Evolutionary conservation across 768 basidiomycete species (phyloP), one percentile per base, ranked within the genome.

Genomic region (Boletus rubroflammeus): DNA sequence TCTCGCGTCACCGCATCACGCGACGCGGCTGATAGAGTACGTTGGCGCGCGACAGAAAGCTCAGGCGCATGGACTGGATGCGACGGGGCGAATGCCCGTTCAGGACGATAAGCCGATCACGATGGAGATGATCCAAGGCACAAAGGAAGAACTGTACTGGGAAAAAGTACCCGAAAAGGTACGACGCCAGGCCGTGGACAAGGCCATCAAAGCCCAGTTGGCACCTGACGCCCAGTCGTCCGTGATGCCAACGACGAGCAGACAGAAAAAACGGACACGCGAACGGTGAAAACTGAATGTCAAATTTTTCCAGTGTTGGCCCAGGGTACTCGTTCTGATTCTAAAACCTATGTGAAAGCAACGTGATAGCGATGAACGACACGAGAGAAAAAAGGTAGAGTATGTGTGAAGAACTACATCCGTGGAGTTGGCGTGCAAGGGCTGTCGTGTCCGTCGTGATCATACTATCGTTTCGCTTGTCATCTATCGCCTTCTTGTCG

Each of bases 141-240:
- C 72, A 66, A 75, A 78, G 53, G 90, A 90, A 60, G 81, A 78
- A 53, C 50, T 92, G 35, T 92, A 92, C 61, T 92, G 90, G 90
- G 79, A 83, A 51, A 85, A 85, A 55, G 83, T 92, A 0, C 90
- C 90, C 0, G 82, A 85, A 62, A 90, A 86, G 64, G 76, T 90
- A 25, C 74, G 83, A 15, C 67, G 72, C 45, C 78, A 81, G 59
- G 88, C 90, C 0, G 79, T 88, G 38, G 75, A 75, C 40, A 81
- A 75, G 63, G 78, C 76, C 5, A 9, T 65, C 26, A 48, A 56
- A 10, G 54, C 41, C 7, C 52, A 57, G 25, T 32, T 23, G 3
- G 6, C 34, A 1, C 1, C 17, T 7, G 17, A 1, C 26, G 26
- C 47, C 3, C 25, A 38, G 11, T n/a, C 11, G 9, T 43, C 45